These are phyloP conservation scores for Aspergillus sp. DNA, from an alignment of 2,329 filamentous ascomycete genomes.

Conservation along the genomic window DNA sequence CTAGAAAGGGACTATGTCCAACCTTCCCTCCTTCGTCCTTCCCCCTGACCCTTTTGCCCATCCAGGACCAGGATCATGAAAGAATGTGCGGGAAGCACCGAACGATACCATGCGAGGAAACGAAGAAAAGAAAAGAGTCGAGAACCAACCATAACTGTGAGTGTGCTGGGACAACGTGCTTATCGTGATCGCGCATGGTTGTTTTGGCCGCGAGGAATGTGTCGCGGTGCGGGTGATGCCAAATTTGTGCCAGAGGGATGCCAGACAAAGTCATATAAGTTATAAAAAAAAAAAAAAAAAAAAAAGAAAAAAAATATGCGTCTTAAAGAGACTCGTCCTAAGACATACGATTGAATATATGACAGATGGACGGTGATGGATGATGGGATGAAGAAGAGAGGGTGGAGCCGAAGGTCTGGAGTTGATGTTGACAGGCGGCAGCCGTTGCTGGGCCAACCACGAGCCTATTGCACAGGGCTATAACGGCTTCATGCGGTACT, in stretches of 20 bases:
- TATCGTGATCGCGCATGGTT: constrained; percentile 6
- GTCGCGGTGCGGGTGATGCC: constrained; percentile 1
- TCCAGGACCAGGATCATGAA: background rate
- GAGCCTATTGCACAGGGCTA: too few species aligned
- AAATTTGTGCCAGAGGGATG: background rate
- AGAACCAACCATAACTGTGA: constrained; percentile 6
- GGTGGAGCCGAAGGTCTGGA: background rate
- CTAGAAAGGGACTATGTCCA: background rate
- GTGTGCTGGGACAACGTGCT: background rate
- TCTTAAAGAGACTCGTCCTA: background rate
- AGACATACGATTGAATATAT: too few species aligned
- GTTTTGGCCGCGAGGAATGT: constrained; percentile 4
- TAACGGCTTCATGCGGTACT: too few species aligned
- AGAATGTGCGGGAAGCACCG: background rate
- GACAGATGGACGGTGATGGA: background rate
- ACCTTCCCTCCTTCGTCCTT: background rate
- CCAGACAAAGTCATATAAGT: background rate
- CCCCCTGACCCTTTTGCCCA: background rate
- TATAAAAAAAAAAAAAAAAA: background rate
- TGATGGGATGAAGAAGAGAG: background rate
- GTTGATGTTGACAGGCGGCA: constrained; percentile 1
- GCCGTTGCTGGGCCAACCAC: constrained; percentile 18
- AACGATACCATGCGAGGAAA: background rate
- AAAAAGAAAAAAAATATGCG: background rate
- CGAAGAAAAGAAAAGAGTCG: background rate